Evolutionary conservation across 768 basidiomycete species (phyloP).

Genomic region (Scleroderma bovista): DNA sequence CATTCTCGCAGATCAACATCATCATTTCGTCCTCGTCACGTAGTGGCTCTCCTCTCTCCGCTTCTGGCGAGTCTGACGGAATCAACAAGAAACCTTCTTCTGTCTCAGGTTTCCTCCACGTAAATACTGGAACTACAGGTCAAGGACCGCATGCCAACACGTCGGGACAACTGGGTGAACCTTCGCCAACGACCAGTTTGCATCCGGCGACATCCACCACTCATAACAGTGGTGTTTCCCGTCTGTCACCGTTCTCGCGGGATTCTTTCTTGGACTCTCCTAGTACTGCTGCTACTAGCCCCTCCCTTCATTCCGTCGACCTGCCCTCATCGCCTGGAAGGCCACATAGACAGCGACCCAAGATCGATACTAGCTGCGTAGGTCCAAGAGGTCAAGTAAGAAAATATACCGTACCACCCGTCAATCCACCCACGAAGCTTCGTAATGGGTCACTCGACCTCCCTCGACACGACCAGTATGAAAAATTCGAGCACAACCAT

Average conservation of each 20-base stretch:
- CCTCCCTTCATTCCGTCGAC: conserved; percentile 16
- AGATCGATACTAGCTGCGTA: conserved; percentile 28
- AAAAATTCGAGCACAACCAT: conserved; percentile 22
- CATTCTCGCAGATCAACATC: conserved; percentile 26
- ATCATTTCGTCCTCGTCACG: conserved; percentile 26
- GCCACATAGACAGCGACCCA: conserved; percentile 26
- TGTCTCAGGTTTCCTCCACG: conserved; percentile 11
- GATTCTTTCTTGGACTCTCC: conserved; percentile 20
- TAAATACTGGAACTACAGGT: conserved; percentile 23
- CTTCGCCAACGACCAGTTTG: conserved; percentile 20
- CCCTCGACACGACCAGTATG: conserved; percentile 19
- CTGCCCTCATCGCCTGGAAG: conserved; percentile 13
- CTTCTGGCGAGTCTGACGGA: conserved; percentile 23
- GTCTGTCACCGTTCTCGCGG: conserved; percentile 26
- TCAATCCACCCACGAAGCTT: conserved; percentile 23
- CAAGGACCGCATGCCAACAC: conserved; percentile 11
- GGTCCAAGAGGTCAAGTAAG: conserved; percentile 26
- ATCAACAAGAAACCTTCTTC: conserved; percentile 22
- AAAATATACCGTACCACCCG: conserved; percentile 29
- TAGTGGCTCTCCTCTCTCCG: conserved; percentile 21
- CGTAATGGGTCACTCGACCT: conserved; percentile 28
- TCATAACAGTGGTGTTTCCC: conserved; percentile 16
- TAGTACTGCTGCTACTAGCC: conserved; percentile 22
- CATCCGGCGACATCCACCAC: conserved; percentile 21
- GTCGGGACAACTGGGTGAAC: conserved; percentile 16